Conservation (phyloP, 1,139 yeast species). For the Arxiozyma heterogenica region DNA sequence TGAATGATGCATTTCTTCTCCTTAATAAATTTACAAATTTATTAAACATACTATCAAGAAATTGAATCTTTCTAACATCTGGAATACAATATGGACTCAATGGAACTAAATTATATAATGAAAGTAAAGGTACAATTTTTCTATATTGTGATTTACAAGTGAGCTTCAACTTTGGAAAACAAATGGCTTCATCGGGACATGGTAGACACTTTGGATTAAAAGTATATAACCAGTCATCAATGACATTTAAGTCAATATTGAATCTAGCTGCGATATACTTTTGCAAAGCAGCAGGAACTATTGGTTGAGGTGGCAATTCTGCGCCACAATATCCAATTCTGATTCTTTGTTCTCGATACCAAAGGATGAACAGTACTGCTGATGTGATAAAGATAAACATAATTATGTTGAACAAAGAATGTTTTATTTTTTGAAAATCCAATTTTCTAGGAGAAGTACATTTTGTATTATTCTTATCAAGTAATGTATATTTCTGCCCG, state of each 20-base stretch:
- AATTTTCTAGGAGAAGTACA: slow-evolving; percentile 4
- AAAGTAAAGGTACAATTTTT: slow-evolving; percentile 28
- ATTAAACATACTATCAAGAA: slow-evolving; percentile 50
- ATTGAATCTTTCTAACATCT: slow-evolving; percentile 59
- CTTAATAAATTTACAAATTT: slow-evolving; percentile 54
- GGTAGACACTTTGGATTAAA: slow-evolving; percentile 52
- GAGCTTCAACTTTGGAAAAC: slow-evolving; percentile 46
- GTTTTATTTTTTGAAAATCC: neutral
- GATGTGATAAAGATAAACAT: neutral
- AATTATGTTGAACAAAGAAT: neutral
- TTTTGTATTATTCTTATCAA: slow-evolving; percentile 4
- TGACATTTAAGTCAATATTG: neutral
- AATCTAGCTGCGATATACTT: neutral
- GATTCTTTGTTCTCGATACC: slow-evolving; percentile 52
- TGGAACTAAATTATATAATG: slow-evolving; percentile 45
- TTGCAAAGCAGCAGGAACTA: slow-evolving; percentile 3
- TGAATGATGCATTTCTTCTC: slow-evolving; percentile 48
- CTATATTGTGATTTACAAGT: slow-evolving; percentile 60
- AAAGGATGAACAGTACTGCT: slow-evolving; percentile 32
- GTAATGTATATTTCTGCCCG: neutral
- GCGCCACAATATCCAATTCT: slow-evolving; percentile 58
- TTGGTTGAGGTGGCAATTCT: slow-evolving; percentile 21
- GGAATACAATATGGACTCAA: slow-evolving; percentile 51
- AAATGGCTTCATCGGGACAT: slow-evolving; percentile 72
- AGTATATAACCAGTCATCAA: slow-evolving; percentile 3